Percentiles rank a stretch among this genome's conserved stretches.
phyloP scores from a whole-genome alignment of 139 green algal genomes.

The Yamagishiella unicocca region DNA sequence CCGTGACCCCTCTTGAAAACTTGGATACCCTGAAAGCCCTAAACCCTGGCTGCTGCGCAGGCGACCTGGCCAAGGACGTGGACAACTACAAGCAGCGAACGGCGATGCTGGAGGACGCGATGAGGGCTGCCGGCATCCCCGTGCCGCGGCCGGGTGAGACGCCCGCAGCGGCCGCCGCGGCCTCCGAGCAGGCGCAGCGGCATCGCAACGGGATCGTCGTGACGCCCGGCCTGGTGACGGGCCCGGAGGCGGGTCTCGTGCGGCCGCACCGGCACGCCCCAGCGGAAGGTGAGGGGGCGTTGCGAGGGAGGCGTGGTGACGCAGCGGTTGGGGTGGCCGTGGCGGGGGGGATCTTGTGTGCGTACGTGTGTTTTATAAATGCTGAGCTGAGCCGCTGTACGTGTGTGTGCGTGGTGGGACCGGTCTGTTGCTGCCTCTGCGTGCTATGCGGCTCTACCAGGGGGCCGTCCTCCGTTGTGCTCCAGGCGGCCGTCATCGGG shows the following conservation, averaged over 20 bases:
- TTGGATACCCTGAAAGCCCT: not conserved
- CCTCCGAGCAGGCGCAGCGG: not conserved
- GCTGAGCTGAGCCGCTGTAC: too few species aligned
- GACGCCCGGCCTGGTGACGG: not conserved
- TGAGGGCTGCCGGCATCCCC: conserved; percentile 6
- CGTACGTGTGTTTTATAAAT: too few species aligned
- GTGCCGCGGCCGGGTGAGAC: not conserved
- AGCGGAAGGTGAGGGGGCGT: not conserved
- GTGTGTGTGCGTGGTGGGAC: too few species aligned
- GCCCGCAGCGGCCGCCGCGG: not conserved
- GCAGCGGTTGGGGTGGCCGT: too few species aligned
- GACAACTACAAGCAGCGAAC: not conserved
- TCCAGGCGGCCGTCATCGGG: too few species aligned
- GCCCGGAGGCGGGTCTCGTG: not conserved
- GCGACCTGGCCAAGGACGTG: conserved; percentile 13
- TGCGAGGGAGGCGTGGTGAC: too few species aligned
- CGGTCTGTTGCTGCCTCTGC: too few species aligned
- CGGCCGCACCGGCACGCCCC: too few species aligned
- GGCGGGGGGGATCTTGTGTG: too few species aligned
- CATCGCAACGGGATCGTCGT: conserved; percentile 36
- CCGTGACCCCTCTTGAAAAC: not conserved
- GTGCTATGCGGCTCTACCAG: too few species aligned
- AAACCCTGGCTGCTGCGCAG: not conserved
- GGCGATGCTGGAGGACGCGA: not conserved
- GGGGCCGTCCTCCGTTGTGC: too few species aligned